Conservation (phyloP, 208 protist species). For the Crithidia fasciculata region DNA sequence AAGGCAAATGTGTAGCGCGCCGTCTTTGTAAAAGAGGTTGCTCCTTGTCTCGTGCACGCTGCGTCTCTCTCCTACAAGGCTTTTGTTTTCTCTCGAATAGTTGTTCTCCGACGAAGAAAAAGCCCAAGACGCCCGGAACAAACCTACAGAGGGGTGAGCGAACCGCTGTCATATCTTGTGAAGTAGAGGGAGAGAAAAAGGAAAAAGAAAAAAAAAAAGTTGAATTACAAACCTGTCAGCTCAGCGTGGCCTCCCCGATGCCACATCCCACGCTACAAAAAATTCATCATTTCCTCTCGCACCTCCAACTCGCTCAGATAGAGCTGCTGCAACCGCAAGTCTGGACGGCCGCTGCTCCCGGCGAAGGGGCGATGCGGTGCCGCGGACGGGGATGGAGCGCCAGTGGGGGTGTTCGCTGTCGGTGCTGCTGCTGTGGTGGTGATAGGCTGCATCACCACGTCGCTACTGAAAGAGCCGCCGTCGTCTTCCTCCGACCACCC, state of each 20-base stretch:
- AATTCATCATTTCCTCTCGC: slow-evolving; percentile 17
- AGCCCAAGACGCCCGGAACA: too few relatives aligned
- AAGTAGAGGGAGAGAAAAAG: too few relatives aligned
- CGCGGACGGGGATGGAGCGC: neutral
- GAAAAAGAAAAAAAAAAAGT: neutral
- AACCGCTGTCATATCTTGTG: too few relatives aligned
- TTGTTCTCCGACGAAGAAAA: neutral
- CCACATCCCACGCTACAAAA: slow-evolving; percentile 1
- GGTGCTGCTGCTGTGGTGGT: neutral
- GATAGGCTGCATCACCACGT: neutral
- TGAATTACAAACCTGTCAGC: too few relatives aligned
- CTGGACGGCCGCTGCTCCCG: neutral
- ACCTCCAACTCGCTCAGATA: slow-evolving; percentile 25
- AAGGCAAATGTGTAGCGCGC: too few relatives aligned
- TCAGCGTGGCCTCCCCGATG: too few relatives aligned
- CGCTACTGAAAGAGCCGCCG: slow-evolving; percentile 3
- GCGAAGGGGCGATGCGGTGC: neutral
- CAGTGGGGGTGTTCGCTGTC: neutral
- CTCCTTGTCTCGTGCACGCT: too few relatives aligned
- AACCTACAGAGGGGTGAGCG: too few relatives aligned
- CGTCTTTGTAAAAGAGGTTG: too few relatives aligned
- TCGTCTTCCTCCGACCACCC: slow-evolving; percentile 18
- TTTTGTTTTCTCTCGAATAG: too few relatives aligned
- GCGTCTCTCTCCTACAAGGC: too few relatives aligned
- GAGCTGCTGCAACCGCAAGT: slow-evolving; percentile 14